phyloP scores from a whole-genome alignment of 768 basidiomycete species.

The Termitomyces sp. region DNA sequence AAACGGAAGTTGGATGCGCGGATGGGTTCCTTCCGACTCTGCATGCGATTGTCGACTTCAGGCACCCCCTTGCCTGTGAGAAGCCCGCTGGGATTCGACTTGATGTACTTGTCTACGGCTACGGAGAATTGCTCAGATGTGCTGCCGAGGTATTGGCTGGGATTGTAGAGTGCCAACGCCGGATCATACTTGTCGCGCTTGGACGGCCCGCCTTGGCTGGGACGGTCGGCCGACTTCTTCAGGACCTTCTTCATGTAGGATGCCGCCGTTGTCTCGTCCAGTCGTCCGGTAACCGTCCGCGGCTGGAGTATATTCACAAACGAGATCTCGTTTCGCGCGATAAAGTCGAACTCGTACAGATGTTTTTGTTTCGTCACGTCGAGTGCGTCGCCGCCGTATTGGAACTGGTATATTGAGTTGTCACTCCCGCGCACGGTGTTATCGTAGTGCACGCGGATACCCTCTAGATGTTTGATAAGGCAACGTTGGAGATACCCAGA shows the following conservation, averaged over 20 bases:
- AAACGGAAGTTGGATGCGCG: constrained; percentile 62
- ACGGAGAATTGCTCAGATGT: constrained; percentile 91
- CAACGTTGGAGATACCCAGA: constrained; percentile 98
- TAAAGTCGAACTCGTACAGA: constrained; percentile 90
- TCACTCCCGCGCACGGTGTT: constrained; percentile 97
- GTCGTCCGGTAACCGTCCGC: constrained; percentile 45
- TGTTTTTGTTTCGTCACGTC: constrained; percentile 98
- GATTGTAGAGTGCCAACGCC: constrained; percentile 69
- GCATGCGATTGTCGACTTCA: constrained; percentile 22
- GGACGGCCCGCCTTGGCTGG: not conserved
- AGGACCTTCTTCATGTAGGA: constrained; percentile 88
- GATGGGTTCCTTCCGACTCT: constrained; percentile 44
- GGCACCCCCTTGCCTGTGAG: constrained; percentile 34
- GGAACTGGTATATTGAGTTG: constrained; percentile 90
- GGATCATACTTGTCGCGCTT: constrained; percentile 68
- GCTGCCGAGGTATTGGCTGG: constrained; percentile 77
- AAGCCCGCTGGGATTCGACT: constrained; percentile 60
- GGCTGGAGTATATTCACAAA: constrained; percentile 73
- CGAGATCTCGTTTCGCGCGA: constrained; percentile 80
- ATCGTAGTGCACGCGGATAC: constrained; percentile 95
- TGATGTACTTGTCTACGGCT: constrained; percentile 75
- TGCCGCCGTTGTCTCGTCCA: constrained; percentile 66
- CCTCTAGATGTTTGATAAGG: constrained; percentile 97
- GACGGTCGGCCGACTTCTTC: constrained; percentile 51
- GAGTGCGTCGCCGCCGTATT: constrained; percentile 93